Conservation (phyloP, 73 alveolate genomes). For the Durusdinium trenchii region DNA sequence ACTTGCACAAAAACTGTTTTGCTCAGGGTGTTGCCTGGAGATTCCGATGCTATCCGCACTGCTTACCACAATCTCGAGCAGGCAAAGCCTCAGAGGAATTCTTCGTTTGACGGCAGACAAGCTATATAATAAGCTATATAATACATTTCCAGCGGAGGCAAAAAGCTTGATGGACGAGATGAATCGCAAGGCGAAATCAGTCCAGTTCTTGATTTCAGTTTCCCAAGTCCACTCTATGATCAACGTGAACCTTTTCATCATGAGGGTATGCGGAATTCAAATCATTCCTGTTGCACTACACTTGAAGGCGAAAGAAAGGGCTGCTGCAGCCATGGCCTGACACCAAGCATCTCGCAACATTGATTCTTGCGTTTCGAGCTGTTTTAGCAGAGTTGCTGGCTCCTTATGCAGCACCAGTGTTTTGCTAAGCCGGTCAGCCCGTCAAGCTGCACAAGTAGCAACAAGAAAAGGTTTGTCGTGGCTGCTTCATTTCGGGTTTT, state of each 20-base stretch:
- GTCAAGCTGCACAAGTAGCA: too few relatives aligned
- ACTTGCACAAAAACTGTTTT: not conserved
- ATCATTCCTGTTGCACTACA: too few relatives aligned
- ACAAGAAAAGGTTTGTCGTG: not conserved
- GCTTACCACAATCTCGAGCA: conserved; percentile 57
- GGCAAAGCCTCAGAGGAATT: not conserved
- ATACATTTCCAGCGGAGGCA: not conserved
- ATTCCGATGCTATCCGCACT: conserved; percentile 31
- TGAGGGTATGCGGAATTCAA: too few relatives aligned
- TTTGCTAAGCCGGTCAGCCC: too few relatives aligned
- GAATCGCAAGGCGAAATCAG: not conserved
- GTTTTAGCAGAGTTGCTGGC: too few relatives aligned
- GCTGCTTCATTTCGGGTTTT: not conserved
- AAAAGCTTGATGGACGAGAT: not conserved
- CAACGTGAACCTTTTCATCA: too few relatives aligned
- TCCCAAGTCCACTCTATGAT: too few relatives aligned
- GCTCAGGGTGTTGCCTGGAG: conserved; percentile 37
- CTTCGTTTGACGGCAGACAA: not conserved
- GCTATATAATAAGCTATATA: not conserved
- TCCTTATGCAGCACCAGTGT: too few relatives aligned
- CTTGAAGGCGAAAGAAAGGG: conserved; percentile 32
- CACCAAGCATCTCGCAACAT: not conserved
- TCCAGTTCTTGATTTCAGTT: too few relatives aligned
- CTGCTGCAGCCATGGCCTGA: conserved; percentile 45
- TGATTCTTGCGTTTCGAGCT: too few relatives aligned